Evolutionary conservation across 1,284 basidiomycete genomes (phyloP), one percentile per base, ranked within the genome.

Genomic region (Earliella scabrosa): DNA sequence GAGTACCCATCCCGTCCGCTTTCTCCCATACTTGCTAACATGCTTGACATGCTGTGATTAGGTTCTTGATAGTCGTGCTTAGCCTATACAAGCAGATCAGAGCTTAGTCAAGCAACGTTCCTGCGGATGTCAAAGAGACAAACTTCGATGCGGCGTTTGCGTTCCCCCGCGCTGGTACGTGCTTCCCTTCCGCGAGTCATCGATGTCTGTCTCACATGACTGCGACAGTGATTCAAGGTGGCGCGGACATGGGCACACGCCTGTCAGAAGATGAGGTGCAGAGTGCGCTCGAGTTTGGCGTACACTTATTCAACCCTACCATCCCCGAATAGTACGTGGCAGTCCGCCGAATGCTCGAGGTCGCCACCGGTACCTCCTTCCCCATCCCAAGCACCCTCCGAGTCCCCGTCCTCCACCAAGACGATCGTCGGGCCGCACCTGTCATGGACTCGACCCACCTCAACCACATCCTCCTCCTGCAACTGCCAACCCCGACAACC

Each of bases 191-290:
- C 23, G 43, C 23, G 5, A 31, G 2, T 13, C 7, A 18, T 16
- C 3, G 24, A 10, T 20, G 4, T 20, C n/a, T 38, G 11, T 9
- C 34, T 56, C 39, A 54, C 32, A 35, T n/a, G 34, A 24, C 18
- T 21, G 20, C 4, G 39, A 2, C 58, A 90, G 88, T 91, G 24
- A 90, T 91, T 34, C 89, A 90, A 71, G 88, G 88, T 8, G 85
- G 83, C 40, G 83, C 83, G 1, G 89, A 90, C 61, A 82, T 90
- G 79, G 89, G 89, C 13, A 74, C 76, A 29, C 79, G 78, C 16
- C 77, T 91, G 26, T 87, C 86, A 2, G 88, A 88, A 69, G 77
- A 75, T 45, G 90, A 92, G 67, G 77, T 92, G 1, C 84, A 90
- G 62, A 67, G 65, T 35, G 75, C 76, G 23, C 68, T 78, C 50